phyloP scores from a whole-genome alignment of 2,329 filamentous ascomycete species.

The Colletotrichum brevisporum region DNA sequence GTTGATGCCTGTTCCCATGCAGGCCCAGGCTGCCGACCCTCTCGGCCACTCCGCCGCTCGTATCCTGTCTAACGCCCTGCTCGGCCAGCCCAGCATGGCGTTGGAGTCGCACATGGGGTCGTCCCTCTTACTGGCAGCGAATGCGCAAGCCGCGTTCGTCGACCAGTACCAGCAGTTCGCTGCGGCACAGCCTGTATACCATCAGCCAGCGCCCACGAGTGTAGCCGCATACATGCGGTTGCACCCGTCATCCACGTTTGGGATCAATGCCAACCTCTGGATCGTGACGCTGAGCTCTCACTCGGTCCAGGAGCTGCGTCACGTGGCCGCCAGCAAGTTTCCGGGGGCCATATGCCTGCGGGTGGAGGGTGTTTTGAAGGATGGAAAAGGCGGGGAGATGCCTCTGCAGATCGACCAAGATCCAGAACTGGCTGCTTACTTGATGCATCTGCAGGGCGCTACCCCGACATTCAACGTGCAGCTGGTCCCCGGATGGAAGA shows the following conservation, averaged over 20 bases:
- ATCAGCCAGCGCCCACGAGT: slow-evolving; percentile 42
- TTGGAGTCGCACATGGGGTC: slow-evolving; percentile 55
- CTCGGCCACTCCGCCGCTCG: slow-evolving; percentile 30
- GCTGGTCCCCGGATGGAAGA: slow-evolving; percentile 46
- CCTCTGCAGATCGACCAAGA: slow-evolving; percentile 77
- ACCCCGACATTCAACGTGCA: slow-evolving; percentile 61
- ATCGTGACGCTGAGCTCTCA: slow-evolving; percentile 72
- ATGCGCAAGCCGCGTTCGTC: slow-evolving; percentile 54
- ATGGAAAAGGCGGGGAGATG: slow-evolving; percentile 72
- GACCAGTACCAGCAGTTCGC: slow-evolving; percentile 49
- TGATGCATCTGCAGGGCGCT: slow-evolving; percentile 71
- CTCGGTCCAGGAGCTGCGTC: slow-evolving; percentile 74
- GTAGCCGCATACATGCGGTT: slow-evolving; percentile 79
- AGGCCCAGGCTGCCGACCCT: slow-evolving; percentile 29
- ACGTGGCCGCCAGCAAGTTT: slow-evolving; percentile 72
- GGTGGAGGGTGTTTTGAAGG: slow-evolving; percentile 77
- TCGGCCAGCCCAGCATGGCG: slow-evolving; percentile 42
- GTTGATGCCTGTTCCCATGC: slow-evolving; percentile 36
- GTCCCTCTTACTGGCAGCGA: slow-evolving; percentile 56
- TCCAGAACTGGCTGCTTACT: slow-evolving; percentile 79
- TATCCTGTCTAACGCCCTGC: slow-evolving; percentile 29
- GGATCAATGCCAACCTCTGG: slow-evolving; percentile 70
- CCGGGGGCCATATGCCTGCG: slow-evolving; percentile 70
- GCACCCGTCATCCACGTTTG: slow-evolving; percentile 72
- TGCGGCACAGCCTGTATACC: slow-evolving; percentile 45